These are phyloP conservation scores for Naumovozyma dairenensis DNA, from an alignment of 805 yeast genomes.

Conservation along the genomic window DNA sequence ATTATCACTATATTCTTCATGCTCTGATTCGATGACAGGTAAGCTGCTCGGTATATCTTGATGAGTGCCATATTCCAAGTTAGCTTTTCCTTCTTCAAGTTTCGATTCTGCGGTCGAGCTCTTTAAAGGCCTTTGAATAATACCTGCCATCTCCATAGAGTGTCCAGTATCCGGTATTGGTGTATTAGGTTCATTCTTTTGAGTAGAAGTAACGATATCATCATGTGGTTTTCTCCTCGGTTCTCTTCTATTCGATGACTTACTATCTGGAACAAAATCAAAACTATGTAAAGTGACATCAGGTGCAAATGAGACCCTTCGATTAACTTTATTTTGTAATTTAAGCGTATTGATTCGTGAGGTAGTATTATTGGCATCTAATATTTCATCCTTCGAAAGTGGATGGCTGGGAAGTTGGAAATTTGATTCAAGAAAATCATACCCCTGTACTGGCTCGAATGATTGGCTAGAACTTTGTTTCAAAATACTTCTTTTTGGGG, in stretches of 20 bases:
- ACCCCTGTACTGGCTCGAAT: conserved; percentile 1
- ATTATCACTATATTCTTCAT: no score
- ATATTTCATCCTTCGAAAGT: conserved; percentile 6
- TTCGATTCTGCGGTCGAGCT: no score
- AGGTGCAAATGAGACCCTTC: conserved; percentile 72
- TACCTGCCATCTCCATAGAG: background rate
- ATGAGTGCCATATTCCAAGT: no score
- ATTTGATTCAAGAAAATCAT: conserved; percentile 5
- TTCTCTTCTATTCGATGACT: conserved; percentile 1
- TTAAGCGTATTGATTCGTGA: conserved; percentile 17
- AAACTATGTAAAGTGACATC: conserved; percentile 58
- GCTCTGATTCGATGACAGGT: no score
- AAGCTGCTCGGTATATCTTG: no score
- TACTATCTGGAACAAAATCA: conserved; percentile 29
- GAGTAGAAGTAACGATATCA: background rate
- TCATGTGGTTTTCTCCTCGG: background rate
- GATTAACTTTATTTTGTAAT: conserved; percentile 11
- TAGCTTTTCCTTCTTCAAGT: no score
- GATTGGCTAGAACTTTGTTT: conserved; percentile 5
- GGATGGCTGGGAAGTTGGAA: conserved; percentile 5
- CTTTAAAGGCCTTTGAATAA: no score
- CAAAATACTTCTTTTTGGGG: conserved; percentile 7
- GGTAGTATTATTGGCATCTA: conserved; percentile 22
- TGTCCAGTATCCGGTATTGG: background rate
- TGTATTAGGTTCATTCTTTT: background rate